Evolutionary conservation across 768 basidiomycete genomes (phyloP).

Genomic region (Pleurotus platypus): DNA sequence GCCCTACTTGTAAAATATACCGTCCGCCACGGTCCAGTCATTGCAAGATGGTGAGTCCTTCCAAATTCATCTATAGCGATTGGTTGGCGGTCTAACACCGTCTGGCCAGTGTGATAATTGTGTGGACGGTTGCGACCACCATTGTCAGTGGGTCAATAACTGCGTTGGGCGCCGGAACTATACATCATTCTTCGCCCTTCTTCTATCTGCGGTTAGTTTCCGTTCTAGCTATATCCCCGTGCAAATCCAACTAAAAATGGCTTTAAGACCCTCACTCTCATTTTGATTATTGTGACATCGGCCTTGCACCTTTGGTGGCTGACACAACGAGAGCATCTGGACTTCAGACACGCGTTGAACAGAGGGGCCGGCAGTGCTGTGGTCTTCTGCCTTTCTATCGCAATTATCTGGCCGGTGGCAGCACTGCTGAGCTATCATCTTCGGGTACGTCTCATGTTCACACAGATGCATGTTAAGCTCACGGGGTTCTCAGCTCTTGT

Average conservation of each 20-base stretch:
- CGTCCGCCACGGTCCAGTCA: conserved; percentile 93
- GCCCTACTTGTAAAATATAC: conserved; percentile 89
- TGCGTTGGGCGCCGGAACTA: conserved; percentile 96
- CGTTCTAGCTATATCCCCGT: conserved; percentile 5
- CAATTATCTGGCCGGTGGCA: conserved; percentile 79
- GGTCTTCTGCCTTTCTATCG: conserved; percentile 66
- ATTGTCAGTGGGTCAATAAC: conserved; percentile 91
- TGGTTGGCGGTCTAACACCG: background rate
- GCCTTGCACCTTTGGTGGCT: conserved; percentile 78
- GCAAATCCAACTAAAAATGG: conserved; percentile 5
- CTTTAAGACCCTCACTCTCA: conserved; percentile 62
- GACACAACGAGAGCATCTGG: conserved; percentile 43
- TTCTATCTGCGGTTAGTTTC: conserved; percentile 68
- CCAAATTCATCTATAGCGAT: background rate
- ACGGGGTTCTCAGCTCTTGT: conserved; percentile 43
- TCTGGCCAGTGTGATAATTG: conserved; percentile 88
- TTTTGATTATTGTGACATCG: conserved; percentile 78
- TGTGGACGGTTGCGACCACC: conserved; percentile 93
- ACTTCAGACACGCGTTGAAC: conserved; percentile 43
- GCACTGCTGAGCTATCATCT: conserved; percentile 83
- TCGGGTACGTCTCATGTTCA: conserved; percentile 51
- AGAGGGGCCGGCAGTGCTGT: conserved; percentile 76
- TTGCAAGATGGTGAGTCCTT: conserved; percentile 79
- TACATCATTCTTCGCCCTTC: conserved; percentile 83
- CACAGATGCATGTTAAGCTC: background rate